These are phyloP conservation scores for Cucumis cinereus DNA, from an alignment of 306 rosid species.

Conservation along the genomic window DNA sequence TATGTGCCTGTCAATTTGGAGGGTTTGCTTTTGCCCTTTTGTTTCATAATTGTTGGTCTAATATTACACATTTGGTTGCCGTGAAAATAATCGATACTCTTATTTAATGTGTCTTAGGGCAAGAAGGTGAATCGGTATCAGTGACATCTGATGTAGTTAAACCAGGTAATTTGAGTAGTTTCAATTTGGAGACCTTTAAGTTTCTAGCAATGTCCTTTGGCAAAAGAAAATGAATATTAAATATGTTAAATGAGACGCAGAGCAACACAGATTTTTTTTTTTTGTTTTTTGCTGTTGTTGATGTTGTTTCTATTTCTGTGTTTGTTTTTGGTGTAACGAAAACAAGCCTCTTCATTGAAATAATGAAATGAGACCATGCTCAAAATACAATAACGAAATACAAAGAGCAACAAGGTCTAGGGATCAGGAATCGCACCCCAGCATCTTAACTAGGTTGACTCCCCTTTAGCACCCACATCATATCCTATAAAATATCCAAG, in stretches of 20 bases:
- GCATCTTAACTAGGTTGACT: no score
- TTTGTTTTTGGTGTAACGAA: no score
- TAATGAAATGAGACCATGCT: no score
- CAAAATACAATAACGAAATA: no score
- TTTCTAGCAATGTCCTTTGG: not conserved
- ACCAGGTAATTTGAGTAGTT: constrained; percentile 52
- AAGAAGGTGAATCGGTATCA: constrained; percentile 77
- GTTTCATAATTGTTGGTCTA: constrained; percentile 7
- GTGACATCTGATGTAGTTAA: constrained; percentile 46
- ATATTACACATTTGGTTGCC: constrained; percentile 10
- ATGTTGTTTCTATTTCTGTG: no score
- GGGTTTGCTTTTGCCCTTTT: constrained; percentile 33
- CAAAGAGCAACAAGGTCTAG: no score
- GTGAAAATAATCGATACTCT: constrained; percentile 1
- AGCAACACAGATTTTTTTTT: no score
- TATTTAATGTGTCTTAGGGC: constrained; percentile 42
- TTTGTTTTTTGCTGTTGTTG: no score
- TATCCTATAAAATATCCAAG: no score
- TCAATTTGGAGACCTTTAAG: not conserved
- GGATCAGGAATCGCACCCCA: no score
- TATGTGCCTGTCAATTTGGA: constrained; percentile 86
- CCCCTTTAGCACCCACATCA: no score
- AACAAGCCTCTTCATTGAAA: no score
- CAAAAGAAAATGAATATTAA: not conserved
- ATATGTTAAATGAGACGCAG: not conserved